phyloP scores from a whole-genome alignment of 345 rosid genomes.

The Linum lewisii region DNA sequence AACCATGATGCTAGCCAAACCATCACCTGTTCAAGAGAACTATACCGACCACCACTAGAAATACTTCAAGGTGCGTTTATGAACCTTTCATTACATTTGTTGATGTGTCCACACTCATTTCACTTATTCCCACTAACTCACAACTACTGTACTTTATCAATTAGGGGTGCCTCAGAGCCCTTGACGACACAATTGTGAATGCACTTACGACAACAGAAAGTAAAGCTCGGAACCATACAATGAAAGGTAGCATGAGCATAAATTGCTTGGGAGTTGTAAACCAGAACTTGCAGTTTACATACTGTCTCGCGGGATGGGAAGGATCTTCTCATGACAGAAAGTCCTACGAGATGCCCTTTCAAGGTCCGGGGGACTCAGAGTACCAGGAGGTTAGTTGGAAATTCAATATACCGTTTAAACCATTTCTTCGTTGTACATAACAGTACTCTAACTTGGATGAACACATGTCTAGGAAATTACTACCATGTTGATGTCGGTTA shows the following conservation, averaged over 20 bases:
- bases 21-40: too few species aligned
- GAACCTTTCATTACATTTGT: too few species aligned
- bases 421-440: background rate
- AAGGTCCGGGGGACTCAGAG: background rate
- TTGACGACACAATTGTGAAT: background rate
- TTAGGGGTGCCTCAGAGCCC: too few species aligned
- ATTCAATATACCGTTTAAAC: background rate
- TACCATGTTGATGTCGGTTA: background rate
- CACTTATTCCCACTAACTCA: too few species aligned
- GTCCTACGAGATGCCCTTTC: conserved; percentile 1
- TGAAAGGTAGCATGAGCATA: background rate
- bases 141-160: too few species aligned
- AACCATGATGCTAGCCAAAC: background rate
- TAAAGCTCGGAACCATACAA: background rate
- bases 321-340: background rate
- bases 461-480: background rate
- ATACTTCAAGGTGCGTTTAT: too few species aligned
- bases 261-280: background rate
- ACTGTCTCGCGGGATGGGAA: conserved; percentile 3
- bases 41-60: too few species aligned
- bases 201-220: background rate
- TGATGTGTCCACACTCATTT: too few species aligned
- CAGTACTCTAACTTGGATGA: background rate
- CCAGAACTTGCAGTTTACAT: background rate
- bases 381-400: background rate